Base-by-base conservation (phyloP, 225 moss, liverwort and hornwort genomes). In the Pseudoscleropodium purum region DNA sequence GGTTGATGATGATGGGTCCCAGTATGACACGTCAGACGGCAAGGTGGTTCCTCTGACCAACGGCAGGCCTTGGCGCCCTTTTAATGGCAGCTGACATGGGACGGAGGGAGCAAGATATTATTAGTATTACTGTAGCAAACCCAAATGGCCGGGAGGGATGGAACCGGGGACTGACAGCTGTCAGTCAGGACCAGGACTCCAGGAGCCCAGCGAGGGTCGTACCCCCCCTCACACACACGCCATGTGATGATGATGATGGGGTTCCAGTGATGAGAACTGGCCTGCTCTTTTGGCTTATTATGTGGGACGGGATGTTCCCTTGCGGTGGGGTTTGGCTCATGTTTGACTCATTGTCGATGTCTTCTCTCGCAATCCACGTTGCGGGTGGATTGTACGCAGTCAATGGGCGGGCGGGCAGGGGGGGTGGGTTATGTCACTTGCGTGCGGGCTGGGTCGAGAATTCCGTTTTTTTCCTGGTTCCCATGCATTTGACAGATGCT, bases 61-160 rank as follows among this genome's bases (percentile, higher is more conserved):
- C 86, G 1, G 39, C 84, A 89, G 80, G 84, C 80, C 27, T 89
- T 89, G 87, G 91, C 89, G 89, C 89, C 73, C 72, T 87, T 80
- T 36, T 18, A 1, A 11, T 45, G n/a, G 63, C 79, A 2, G n/a
- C 64, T 88, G 88, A 51, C 75, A 47, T 31, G n/a, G 36, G 37
- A 67, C 3, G 10, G 10, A 36, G 34, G 18, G 75, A 29, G 31
- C 3, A 5, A 73, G 45, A 75, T 75, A 75, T 75, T 75, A 75
- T 75, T 41, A 31, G 7, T 2, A 74, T 1, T 11, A 24, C 60
- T 60, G 60, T 25, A 25, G 4, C 74, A 3, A 45, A 75, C 39
- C 39, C 4, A 18, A 17, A 45, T 29, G 74, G 25, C 70, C 14
- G 7, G 59, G 21, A 11, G 59, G 59, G 11, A 11, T 1, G 60